Conservation (phyloP, 306 rosid species). For the Aeschynomene evenia region DNA sequence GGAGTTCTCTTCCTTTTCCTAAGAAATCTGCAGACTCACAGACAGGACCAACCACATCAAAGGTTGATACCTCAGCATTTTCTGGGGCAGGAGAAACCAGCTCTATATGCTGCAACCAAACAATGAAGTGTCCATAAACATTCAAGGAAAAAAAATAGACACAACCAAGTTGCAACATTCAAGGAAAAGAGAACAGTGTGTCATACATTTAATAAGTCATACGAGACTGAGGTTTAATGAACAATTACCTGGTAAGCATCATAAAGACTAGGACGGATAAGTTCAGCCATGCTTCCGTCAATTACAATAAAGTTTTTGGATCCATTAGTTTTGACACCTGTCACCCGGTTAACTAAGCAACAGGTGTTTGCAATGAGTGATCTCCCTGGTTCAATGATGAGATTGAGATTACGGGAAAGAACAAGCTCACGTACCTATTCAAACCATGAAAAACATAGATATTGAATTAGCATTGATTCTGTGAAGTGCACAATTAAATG, state of each 20-base stretch:
- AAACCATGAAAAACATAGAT: background rate
- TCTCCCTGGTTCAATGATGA: slow-evolving; percentile 97
- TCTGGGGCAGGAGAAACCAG: slow-evolving; percentile 77
- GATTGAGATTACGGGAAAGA: slow-evolving; percentile 73
- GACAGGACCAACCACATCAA: slow-evolving; percentile 56
- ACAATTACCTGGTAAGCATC: slow-evolving; percentile 87
- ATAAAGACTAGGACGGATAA: slow-evolving; percentile 95
- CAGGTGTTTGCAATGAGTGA: slow-evolving; percentile 93
- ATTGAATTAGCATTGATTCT: background rate
- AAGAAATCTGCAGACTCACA: slow-evolving; percentile 61
- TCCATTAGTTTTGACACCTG: slow-evolving; percentile 94
- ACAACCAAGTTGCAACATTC: background rate
- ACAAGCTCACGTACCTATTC: slow-evolving; percentile 81
- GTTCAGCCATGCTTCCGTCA: slow-evolving; percentile 99
- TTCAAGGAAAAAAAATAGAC: background rate
- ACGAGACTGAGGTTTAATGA: background rate
- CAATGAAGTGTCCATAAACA: slow-evolving; percentile 2
- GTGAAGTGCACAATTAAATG: background rate
- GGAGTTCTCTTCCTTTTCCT: slow-evolving; percentile 51
- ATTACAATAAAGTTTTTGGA: slow-evolving; percentile 86
- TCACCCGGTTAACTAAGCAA: slow-evolving; percentile 89
- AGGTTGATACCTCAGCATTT: slow-evolving; percentile 39
- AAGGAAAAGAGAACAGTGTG: background rate
- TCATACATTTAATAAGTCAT: background rate
- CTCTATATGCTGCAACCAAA: slow-evolving; percentile 81